phyloP scores from a whole-genome alignment of 352 stramenopile genomes.

The Pythium phragmitis region DNA sequence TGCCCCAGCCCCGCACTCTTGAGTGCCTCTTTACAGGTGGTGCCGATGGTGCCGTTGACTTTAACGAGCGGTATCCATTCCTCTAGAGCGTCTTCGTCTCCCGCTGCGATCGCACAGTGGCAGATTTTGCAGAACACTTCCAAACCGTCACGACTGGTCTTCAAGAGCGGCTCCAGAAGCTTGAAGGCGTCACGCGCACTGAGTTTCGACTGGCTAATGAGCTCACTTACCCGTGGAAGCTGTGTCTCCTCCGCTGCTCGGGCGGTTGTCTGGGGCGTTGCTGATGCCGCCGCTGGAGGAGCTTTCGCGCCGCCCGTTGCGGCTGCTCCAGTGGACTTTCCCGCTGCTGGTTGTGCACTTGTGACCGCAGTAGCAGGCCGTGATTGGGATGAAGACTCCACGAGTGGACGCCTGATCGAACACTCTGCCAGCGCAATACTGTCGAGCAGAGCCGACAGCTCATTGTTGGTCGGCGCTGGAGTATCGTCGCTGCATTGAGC shows the following conservation, averaged over 20 bases:
- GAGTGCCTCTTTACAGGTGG: slow-evolving; percentile 38
- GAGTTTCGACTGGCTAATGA: slow-evolving; percentile 39
- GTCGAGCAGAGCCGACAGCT: slow-evolving; percentile 16
- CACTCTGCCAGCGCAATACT: slow-evolving; percentile 19
- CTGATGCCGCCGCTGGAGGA: neutral
- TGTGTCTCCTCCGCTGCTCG: slow-evolving; percentile 10
- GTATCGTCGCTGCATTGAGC: neutral
- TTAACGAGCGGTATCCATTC: slow-evolving; percentile 36
- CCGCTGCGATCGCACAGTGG: slow-evolving; percentile 12
- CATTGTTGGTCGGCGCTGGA: slow-evolving; percentile 1
- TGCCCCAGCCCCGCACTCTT: slow-evolving; percentile 29
- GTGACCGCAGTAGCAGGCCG: slow-evolving; percentile 8
- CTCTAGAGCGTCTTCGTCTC: slow-evolving; percentile 18
- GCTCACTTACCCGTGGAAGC: slow-evolving; percentile 34
- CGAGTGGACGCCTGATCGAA: slow-evolving; percentile 3
- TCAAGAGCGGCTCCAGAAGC: slow-evolving; percentile 21
- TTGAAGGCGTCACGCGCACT: slow-evolving; percentile 23
- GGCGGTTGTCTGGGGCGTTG: slow-evolving; percentile 27
- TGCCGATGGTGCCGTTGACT: slow-evolving; percentile 36
- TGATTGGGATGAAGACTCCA: neutral
- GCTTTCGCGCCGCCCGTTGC: neutral
- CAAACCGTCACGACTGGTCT: slow-evolving; percentile 7
- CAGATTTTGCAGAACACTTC: slow-evolving; percentile 27
- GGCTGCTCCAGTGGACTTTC: slow-evolving; percentile 1
- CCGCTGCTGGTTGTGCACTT: neutral